Evolutionary conservation across 305 asterid species (phyloP), one percentile per base, ranked within the genome.

Genomic region (Fraxinus dipetala): DNA sequence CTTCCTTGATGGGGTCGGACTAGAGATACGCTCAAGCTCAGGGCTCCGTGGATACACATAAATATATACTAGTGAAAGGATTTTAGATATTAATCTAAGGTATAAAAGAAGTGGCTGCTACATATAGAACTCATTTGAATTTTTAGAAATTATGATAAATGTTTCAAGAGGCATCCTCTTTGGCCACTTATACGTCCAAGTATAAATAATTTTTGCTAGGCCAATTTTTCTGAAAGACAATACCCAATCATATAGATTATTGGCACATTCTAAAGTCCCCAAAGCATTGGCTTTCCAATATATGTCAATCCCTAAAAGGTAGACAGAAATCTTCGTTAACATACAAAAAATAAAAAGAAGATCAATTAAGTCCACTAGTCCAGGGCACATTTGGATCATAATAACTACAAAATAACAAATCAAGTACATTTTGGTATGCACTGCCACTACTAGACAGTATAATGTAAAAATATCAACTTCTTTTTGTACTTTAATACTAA

Each of bases 1-100:
- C 75, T 90, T 89, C 86, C 90, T 89, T 20, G 87, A 83, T 28
- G 83, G 84, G 72, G 78, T 72, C 65, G 96, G 98, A 83, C 95
- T 92, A 75, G 81, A 83, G 84, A 88, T 89, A 13, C 80, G 94
- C 51, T 84, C 85, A 61, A 38, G 87, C 1, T 24, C 81, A 45
- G 94, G 97, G 83, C 94, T 90, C 82, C 94, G 98, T 94, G 92
- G 80, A 89, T 83, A 80, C 79, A 89, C 76, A 86, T 70, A 87
- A 86, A 84, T 73, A 34, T 85, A 81, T 82, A 43, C 77, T 87
- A 85, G 86, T 87, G 85, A 87, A 90, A 84, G 84, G 85, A 85
- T 28, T 63, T 90, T 85, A 83, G 85, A 82, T 78, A 75, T 79
- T 83, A 81, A 85, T 73, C 87, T 43, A 82, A 51, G 35, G 72